Evolutionary conservation across 2,329 filamentous ascomycete genomes (phyloP), one percentile per base, ranked within the genome.

Genomic region (Trichoderma sp.): DNA sequence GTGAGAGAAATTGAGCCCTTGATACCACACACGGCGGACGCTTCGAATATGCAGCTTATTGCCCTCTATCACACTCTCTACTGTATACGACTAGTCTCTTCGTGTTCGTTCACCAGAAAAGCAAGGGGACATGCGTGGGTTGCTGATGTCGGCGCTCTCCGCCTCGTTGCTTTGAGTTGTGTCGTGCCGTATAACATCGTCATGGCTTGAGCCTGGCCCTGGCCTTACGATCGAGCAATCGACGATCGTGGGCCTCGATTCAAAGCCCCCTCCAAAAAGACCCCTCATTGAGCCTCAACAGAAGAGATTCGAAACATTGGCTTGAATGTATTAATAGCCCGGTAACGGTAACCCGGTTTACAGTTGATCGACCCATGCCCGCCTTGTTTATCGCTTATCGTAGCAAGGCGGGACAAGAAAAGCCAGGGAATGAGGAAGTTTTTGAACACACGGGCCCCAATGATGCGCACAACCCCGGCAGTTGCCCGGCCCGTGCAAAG

Each of bases 1-100:
- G 9, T 51, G 43, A 21, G 43, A 21, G n/a, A 21, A 51, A 51
- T 6, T 51, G 43, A 51, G 43, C 43, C 43, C 43, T 21, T 51
- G 43, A 51, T 51, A 51, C 43, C 43, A 51, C 43, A 21, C 43
- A 24, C 43, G n/a, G 9, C n/a, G 9, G n/a, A 51, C 43, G n/a
- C 39, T 65, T 43, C 28, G 26, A 18, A n/a, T 28, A 56, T 66
- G 63, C 63, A 34, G 63, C 63, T 56, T 66, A 66, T 66, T 66
- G 63, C 21, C 51, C 63, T 39, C 14, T 14, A 66, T 66, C 63
- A 66, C 63, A 26, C 14, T 30, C 34, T n/a, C 21, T 66, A 36
- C 43, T 47, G 18, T 36, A 39, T 39, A 39, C 36, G 36, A 39
- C n/a, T 51, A 51, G 43, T 51, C 43, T 51, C 43, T 51, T 51